Percentiles rank a stretch among this genome's conserved stretches.
Conservation (phyloP, 495 filamentous ascomycete species). For the Aspergillus avenaceus region DNA sequence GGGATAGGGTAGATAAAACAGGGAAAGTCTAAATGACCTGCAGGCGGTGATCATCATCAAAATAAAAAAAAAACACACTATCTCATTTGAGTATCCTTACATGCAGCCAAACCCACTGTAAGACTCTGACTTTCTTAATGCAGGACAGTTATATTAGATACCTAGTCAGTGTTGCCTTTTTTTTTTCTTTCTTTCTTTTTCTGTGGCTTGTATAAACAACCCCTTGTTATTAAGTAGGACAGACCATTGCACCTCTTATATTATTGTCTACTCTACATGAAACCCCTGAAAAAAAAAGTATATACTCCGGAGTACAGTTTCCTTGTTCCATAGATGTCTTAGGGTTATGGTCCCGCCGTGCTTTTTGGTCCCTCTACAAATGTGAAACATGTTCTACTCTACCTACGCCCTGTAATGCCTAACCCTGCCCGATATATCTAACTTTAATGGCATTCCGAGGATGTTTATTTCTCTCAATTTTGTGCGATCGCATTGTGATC, state of each 20-base stretch:
- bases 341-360: background rate
- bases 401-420: too few species aligned
- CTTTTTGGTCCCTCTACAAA: too few species aligned
- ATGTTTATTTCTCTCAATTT: too few species aligned
- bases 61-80: background rate
- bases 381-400: too few species aligned
- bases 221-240: background rate
- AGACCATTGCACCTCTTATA: too few species aligned
- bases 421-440: too few species aligned
- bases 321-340: background rate
- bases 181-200: background rate
- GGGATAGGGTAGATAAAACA: background rate
- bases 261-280: too few species aligned
- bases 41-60: slow-evolving; percentile 7
- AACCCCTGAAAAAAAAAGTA: too few species aligned
- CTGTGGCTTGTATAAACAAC: background rate
- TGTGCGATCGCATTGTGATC: too few species aligned
- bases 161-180: background rate
- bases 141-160: background rate
- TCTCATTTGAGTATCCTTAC: background rate
- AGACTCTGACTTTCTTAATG: too few species aligned
- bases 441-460: too few species aligned
- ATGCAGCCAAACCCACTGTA: background rate
- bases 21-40: slow-evolving; percentile 3
- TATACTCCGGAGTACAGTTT: too few species aligned